phyloP scores from a whole-genome alignment of 2,329 filamentous ascomycete genomes.

The Cordyceps pruinosa region DNA sequence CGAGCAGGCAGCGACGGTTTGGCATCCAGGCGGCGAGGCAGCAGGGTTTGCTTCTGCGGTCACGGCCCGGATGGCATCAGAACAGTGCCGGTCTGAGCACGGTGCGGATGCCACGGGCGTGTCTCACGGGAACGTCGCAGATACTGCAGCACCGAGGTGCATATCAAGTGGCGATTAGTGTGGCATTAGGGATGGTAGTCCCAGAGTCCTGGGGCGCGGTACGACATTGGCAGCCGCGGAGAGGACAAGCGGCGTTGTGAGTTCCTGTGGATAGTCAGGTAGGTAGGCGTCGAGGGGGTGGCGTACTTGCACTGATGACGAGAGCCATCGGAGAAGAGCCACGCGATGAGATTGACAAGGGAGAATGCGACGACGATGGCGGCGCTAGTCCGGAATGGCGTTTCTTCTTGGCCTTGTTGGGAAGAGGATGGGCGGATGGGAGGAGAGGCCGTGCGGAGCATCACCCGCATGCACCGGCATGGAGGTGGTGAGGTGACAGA shows the following conservation, averaged over 20 bases:
- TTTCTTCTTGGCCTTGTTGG: too few species aligned
- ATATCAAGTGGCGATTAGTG: neutral
- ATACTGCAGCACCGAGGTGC: neutral
- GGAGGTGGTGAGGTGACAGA: too few species aligned
- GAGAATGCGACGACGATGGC: too few species aligned
- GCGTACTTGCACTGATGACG: too few species aligned
- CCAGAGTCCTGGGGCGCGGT: neutral
- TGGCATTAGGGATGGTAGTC: neutral
- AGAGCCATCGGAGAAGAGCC: too few species aligned
- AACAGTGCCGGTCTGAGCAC: neutral
- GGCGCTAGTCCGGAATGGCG: too few species aligned
- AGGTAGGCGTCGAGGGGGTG: neutral
- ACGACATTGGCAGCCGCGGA: neutral
- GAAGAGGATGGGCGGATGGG: too few species aligned
- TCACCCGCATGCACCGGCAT: too few species aligned
- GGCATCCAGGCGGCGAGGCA: neutral
- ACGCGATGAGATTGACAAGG: too few species aligned
- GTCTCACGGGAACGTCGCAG: neutral
- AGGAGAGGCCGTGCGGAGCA: too few species aligned
- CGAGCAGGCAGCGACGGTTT: neutral
- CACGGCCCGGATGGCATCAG: neutral
- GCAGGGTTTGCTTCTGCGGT: neutral
- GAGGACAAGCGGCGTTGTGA: too few species aligned
- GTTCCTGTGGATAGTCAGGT: too few species aligned
- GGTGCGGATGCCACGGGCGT: neutral